Evolutionary conservation across 179 eudicot genomes (phyloP).

Genomic region (Beta macrorhiza): DNA sequence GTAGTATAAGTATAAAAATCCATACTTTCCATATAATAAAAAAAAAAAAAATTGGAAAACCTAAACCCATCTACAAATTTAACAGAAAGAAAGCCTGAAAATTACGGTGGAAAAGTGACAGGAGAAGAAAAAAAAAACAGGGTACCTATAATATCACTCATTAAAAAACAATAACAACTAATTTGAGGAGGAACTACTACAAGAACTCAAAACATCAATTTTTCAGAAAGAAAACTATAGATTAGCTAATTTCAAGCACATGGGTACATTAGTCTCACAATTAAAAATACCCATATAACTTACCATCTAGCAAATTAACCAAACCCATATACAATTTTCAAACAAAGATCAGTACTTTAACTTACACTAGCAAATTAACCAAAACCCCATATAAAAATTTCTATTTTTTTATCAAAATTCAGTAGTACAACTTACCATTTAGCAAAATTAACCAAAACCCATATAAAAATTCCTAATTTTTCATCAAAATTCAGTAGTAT

Average conservation of each 20-base stretch:
- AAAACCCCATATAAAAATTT: not conserved
- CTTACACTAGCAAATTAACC: constrained; percentile 8
- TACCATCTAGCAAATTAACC: not conserved
- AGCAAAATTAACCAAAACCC: not conserved
- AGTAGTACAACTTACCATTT: too few species aligned
- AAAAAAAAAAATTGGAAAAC: not conserved
- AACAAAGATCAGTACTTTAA: not conserved
- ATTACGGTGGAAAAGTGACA: too few species aligned
- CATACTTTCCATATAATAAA: too few species aligned
- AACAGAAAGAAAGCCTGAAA: too few species aligned
- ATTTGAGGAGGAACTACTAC: not conserved
- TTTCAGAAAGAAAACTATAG: not conserved
- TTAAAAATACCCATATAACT: constrained; percentile 4
- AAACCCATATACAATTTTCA: not conserved
- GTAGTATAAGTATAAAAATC: too few species aligned
- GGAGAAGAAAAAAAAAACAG: too few species aligned
- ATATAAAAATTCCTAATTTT: not conserved
- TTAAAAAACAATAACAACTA: too few species aligned
- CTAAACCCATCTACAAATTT: too few species aligned
- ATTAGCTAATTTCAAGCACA: not conserved
- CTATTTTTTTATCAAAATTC: too few species aligned
- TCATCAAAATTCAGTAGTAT: too few species aligned
- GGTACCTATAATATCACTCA: too few species aligned
- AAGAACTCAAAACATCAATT: not conserved
- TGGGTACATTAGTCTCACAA: not conserved